Evolutionary conservation across 2,329 filamentous ascomycete species (phyloP), one percentile per base, ranked within the genome.

Genomic region (Fusarium acutatum): DNA sequence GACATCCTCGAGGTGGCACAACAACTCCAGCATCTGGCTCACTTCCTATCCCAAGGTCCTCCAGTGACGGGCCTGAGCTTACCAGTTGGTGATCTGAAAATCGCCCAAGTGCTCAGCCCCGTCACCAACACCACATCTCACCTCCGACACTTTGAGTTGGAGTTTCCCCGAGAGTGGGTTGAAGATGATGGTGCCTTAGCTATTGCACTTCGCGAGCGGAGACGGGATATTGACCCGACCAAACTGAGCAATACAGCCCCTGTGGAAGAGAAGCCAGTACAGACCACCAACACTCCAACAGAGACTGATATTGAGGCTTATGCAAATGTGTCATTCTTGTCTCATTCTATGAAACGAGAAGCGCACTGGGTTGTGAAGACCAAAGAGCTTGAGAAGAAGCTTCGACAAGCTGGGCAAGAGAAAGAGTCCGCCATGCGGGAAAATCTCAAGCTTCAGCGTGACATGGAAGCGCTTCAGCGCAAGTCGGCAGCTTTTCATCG

Each of bases 401-500:
- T 52, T 3, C 47, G 17, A 4, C 4, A 24, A 24, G 11, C 17
- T 5, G 30, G 34, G 30, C 3, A 34, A 34, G 47, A 52, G 18
- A 52, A 52, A 24, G 17, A 11, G 3, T 8, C 17, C 15, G 2
- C 3, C 0, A 1, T 34, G 6, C n/a, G 18, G 9, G 12, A 52
- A 1, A 52, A 52, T 26, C 4, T 34, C n/a, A 52, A 52, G 12
- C 13, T 52, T 3, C n/a, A 26, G 47, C 30, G 18, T 6, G 22
- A 34, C 4, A 17, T 26, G 2, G 30, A 34, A 12, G n/a, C 9
- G 5, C 17, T 26, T 52, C 47, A 34, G 47, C n/a, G 17, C 30
- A 14, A 5, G 30, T 14, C 17, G 0, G 0, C 15, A 0, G 7
- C 30, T 24, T 52, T 52, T 0, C 17, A 11, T 2, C n/a, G 9